A percentile compares a stretch with the other conserved stretches of the same genome.
Evolutionary conservation across 2,329 filamentous ascomycete genomes (phyloP).

Genomic region (Diaporthe citrichinensis): DNA sequence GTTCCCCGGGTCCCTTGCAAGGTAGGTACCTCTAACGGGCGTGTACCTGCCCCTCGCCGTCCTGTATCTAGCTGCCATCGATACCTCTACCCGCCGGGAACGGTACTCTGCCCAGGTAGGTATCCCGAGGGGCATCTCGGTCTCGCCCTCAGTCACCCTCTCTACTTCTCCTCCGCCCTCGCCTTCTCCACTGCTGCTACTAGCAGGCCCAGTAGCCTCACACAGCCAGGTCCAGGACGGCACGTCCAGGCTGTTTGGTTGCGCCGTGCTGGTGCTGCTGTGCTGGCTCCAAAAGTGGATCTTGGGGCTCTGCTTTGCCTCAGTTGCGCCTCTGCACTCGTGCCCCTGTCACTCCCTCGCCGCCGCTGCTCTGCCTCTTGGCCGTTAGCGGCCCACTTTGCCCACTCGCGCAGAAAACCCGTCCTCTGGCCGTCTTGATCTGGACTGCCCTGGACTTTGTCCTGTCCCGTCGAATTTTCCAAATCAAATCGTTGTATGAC

Average conservation of each 20-base stretch:
- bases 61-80: background rate
- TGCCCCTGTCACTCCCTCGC: conserved; percentile 16
- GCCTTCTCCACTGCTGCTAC: background rate
- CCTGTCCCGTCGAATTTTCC: conserved; percentile 9
- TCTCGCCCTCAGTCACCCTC: background rate
- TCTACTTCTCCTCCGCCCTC: background rate
- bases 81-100: background rate
- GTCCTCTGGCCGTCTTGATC: conserved; percentile 25
- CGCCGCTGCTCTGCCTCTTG: background rate
- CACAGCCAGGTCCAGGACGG: conserved; percentile 14
- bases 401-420: conserved; percentile 22
- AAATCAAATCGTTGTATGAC: conserved; percentile 6
- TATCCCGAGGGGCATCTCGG: conserved; percentile 9
- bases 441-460: conserved; percentile 25
- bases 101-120: conserved; percentile 11
- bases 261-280: conserved; percentile 1
- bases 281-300: conserved; percentile 21
- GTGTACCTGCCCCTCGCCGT: background rate
- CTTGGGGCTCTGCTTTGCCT: conserved; percentile 28
- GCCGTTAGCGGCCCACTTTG: conserved; percentile 33
- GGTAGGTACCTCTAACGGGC: background rate
- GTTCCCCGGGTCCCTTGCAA: background rate
- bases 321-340: background rate
- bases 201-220: background rate
- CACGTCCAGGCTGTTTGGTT: background rate